Percentiles rank a stretch among this genome's conserved stretches.
These are phyloP conservation scores for Blastobotrys muscicola DNA, from an alignment of 805 yeast genomes.

Conservation along the genomic window DNA sequence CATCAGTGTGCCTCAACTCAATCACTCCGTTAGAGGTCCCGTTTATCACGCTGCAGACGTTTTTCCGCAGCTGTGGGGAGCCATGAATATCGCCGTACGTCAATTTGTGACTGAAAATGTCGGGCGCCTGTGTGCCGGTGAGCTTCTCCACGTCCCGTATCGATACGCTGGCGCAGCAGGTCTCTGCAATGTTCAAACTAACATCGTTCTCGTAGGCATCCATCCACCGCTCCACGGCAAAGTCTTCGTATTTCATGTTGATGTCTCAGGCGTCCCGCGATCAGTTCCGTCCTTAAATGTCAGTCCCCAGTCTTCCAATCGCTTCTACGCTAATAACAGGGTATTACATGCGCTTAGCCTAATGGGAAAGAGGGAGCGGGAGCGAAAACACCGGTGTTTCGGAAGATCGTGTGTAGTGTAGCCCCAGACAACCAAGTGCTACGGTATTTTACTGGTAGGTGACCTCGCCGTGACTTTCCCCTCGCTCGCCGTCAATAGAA, in stretches of 20 bases:
- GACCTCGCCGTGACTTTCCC: no score
- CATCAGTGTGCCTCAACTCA: constrained; percentile 27
- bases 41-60: constrained; percentile 32
- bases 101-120: constrained; percentile 25
- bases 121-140: constrained; percentile 22
- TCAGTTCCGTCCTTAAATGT: no score
- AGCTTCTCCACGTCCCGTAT: constrained; percentile 31
- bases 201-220: constrained; percentile 37
- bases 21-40: constrained; percentile 14
- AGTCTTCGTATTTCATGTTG: constrained; percentile 17
- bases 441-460: no score
- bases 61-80: constrained; percentile 30
- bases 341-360: no score
- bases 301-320: no score
- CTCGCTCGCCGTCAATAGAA: no score
- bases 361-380: no score
- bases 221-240: constrained; percentile 48
- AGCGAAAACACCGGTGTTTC: no score
- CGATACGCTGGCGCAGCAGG: constrained; percentile 40
- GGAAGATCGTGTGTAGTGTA: no score
- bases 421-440: no score
- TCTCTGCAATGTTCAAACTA: constrained; percentile 40
- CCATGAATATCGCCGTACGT: constrained; percentile 42
- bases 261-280: no score
- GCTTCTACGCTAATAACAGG: no score